phyloP scores from a whole-genome alignment of 2,329 filamentous ascomycete species.

The Fusarium longipes region DNA sequence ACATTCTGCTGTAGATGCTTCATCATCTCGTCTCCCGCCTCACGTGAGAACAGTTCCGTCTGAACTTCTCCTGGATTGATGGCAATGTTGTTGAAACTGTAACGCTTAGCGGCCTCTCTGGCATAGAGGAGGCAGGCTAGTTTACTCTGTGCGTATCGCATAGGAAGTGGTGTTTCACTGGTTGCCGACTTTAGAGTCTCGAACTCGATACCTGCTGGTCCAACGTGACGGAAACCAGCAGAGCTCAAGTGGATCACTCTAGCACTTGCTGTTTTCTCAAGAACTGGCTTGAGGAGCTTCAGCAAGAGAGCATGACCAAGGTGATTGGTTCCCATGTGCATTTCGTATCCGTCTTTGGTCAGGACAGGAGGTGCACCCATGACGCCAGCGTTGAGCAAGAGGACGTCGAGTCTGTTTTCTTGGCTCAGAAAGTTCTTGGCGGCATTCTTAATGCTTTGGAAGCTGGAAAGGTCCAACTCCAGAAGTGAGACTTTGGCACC shows the following conservation, averaged over 20 bases:
- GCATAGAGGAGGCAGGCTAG: neutral
- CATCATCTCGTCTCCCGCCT: slow-evolving; percentile 8
- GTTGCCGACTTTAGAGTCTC: neutral
- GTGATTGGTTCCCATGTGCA: slow-evolving; percentile 18
- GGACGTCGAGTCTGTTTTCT: neutral
- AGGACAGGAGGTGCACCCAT: slow-evolving; percentile 6
- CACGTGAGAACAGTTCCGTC: neutral
- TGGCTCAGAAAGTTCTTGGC: neutral
- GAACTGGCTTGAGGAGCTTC: neutral
- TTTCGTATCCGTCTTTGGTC: slow-evolving; percentile 4
- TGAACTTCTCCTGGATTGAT: slow-evolving; percentile 12
- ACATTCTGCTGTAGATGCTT: neutral
- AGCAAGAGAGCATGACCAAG: neutral
- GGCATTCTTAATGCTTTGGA: neutral
- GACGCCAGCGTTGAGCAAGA: slow-evolving; percentile 5
- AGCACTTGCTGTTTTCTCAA: neutral
- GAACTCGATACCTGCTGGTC: neutral
- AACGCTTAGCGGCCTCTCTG: neutral
- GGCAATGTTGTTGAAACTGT: neutral
- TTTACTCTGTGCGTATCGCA: slow-evolving; percentile 5
- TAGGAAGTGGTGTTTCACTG: neutral
- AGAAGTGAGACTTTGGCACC: neutral
- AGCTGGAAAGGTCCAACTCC: neutral
- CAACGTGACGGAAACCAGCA: neutral
- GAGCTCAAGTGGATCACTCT: neutral